Evolutionary conservation across 371 early-diverging fungal genomes (phyloP), one percentile per base, ranked within the genome.

Genomic region (Parasitella parasitica): DNA sequence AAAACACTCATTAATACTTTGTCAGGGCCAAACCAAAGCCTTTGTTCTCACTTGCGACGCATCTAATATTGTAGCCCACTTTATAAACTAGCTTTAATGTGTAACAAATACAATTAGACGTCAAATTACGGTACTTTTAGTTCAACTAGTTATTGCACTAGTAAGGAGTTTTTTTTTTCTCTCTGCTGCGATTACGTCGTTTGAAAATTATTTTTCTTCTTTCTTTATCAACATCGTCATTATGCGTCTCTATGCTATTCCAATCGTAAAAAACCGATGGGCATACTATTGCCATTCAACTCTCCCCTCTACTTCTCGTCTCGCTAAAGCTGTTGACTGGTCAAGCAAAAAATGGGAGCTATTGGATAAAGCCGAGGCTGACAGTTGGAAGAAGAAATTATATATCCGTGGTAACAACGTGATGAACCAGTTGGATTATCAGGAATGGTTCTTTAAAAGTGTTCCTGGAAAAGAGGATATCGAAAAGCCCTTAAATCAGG

Each of bases 381-480:
- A 71, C 8, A 72, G 79, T 46, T 84, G 88, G 86, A 86, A 88
- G 48, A 73, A 76, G 22, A 82, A 84, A 43, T 66, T 91, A 12
- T 85, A 88, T 63, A 58, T 72, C 15, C 75, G 75, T 18, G 94
- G 94, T 20, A 81, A 82, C 34, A 67, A 73, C 20, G 68, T 94
- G 48, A 84, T 92, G 77, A 90, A 92, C 71, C 83, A 80, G 58
- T 71, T 90, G 36, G 88, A 89, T 66, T 86, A 90, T 61, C 84
- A 85, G 43, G 94, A 94, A 71, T 89, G 84, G 69, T 92, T 92
- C 66, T 73, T 94, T 57, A 94, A 91, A 64, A 85, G 80, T 35
- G 78, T 94, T 2, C 92, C 92, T 4, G 61, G 71, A 12, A 80
- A 80, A 39, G 80, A 81, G 56, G 84, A 85, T 36, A 41, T 73